Evolutionary conservation across 768 basidiomycete genomes (phyloP).

Genomic region (Tubosaeta brunneosetosa): DNA sequence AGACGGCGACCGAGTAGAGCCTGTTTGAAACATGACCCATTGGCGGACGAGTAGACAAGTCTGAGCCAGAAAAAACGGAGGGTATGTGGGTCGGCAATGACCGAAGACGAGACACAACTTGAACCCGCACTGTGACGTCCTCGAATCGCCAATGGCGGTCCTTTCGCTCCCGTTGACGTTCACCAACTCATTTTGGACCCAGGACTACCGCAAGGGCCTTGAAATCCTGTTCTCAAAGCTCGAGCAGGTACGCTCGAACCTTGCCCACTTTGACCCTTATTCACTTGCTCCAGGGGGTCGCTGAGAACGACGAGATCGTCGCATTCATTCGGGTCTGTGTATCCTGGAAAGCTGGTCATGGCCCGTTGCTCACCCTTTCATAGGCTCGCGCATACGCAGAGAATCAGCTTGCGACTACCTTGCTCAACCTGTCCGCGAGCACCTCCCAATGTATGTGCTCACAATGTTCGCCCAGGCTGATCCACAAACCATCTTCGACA

Average conservation of each 20-base stretch:
- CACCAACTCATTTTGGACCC: conserved; percentile 92
- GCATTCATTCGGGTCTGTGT: conserved; percentile 74
- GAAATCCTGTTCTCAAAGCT: conserved; percentile 73
- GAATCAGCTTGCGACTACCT: conserved; percentile 52
- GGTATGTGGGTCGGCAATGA: conserved; percentile 30
- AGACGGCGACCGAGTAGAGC: conserved; percentile 46
- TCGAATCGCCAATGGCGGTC: conserved; percentile 60
- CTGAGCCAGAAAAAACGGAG: conserved; percentile 22
- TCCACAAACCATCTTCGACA: conserved; percentile 32
- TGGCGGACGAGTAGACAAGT: conserved; percentile 10
- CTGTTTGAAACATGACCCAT: conserved; percentile 64
- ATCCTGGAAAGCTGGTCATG: background rate
- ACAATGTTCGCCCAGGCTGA: background rate
- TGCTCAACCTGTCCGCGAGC: conserved; percentile 48
- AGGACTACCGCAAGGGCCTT: conserved; percentile 81
- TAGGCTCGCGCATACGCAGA: conserved; percentile 76
- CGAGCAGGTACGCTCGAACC: conserved; percentile 54
- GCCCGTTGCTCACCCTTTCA: conserved; percentile 8
- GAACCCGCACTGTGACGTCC: conserved; percentile 13
- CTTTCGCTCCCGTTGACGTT: conserved; percentile 86
- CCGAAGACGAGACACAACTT: conserved; percentile 16
- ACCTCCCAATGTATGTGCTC: conserved; percentile 44
- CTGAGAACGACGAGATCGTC: conserved; percentile 80
- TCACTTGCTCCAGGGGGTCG: conserved; percentile 52
- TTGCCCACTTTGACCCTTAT: conserved; percentile 8